Evolutionary conservation across 2,329 filamentous ascomycete species (phyloP), one percentile per base, ranked within the genome.

Genomic region (Botrytis tulipae): DNA sequence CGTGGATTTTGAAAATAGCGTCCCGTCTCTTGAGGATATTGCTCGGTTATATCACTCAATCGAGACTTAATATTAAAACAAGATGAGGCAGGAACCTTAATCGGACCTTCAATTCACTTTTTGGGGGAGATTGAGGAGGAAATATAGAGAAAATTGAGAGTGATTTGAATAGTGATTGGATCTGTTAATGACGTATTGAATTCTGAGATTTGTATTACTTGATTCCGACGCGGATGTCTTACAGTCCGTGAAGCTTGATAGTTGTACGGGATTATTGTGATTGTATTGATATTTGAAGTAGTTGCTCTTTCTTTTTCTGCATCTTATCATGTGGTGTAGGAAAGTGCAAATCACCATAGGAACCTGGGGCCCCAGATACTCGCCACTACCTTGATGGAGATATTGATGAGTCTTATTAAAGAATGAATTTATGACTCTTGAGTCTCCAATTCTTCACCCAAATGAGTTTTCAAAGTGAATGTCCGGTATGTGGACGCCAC

Each of bases 231-330:
- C 32, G 48, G 51, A 16, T 59, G 66, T 69, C 48, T 69, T 57
- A 69, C 51, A 42, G 48, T 68, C 37, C 37, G n/a, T 57, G 66
- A 32, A 69, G 54, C 51, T 44, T 57, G 48, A 42, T 42, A 57
- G 46, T 68, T 37, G 35, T 42, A 68, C 66, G 16, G 40, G 16
- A 22, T 42, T 25, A 44, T 9, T 68, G n/a, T 32, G 29, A 57
- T 57, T 57, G 6, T 57, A 10, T 40, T 16, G 29, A 57, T 44
- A 18, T 22, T 57, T 25, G 35, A 44, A 25, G 32, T 32, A 32
- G 37, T 42, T 57, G 70, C n/a, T 68, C 70, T 68, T 72, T 68
- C 70, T 72, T 37, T n/a, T 44, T 68, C 22, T 68, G 40, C 35
- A 54, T 46, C 14, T 46, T n/a, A 68, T 54, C 51, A 57, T 32